phyloP scores from a whole-genome alignment of 148 eudicot species.

The Selenicereus undatus region DNA sequence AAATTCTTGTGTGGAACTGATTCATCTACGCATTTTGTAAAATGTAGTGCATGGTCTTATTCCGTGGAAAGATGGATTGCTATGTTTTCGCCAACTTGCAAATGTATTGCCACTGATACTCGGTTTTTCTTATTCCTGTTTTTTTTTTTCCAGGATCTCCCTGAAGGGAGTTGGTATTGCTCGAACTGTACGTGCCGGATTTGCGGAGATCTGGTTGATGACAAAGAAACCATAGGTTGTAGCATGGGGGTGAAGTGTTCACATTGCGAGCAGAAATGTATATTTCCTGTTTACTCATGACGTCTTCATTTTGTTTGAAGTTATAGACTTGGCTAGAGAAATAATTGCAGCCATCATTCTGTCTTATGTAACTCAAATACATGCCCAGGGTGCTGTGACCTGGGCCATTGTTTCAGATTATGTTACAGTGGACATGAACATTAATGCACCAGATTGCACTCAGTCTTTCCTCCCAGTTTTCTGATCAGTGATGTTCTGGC shows the following conservation, averaged over 20 bases:
- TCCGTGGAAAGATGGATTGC: no score
- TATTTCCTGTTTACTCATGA: slow-evolving; percentile 24
- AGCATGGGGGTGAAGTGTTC: slow-evolving; percentile 50
- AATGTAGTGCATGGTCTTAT: no score
- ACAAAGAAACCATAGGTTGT: slow-evolving; percentile 34
- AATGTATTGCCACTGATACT: neutral
- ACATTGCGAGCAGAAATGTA: slow-evolving; percentile 85
- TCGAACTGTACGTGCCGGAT: slow-evolving; percentile 64
- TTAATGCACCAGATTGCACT: neutral
- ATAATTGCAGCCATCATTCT: neutral
- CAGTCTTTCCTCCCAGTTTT: neutral
- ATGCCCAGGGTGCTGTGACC: neutral
- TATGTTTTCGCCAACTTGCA: neutral
- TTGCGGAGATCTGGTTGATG: slow-evolving; percentile 65
- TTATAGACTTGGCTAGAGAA: neutral
- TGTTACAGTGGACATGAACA: neutral
- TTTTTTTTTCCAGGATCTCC: slow-evolving; percentile 61
- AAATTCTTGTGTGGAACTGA: no score
- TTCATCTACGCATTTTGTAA: no score
- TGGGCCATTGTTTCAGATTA: neutral
- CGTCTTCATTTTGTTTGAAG: slow-evolving; percentile 8
- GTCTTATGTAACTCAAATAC: neutral
- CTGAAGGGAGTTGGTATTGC: slow-evolving; percentile 96
- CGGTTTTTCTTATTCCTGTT: slow-evolving; percentile 17
- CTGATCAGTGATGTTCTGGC: neutral